Evolutionary conservation across 371 early-diverging fungal genomes (phyloP).

Genomic region (Gilbertella persicaria): DNA sequence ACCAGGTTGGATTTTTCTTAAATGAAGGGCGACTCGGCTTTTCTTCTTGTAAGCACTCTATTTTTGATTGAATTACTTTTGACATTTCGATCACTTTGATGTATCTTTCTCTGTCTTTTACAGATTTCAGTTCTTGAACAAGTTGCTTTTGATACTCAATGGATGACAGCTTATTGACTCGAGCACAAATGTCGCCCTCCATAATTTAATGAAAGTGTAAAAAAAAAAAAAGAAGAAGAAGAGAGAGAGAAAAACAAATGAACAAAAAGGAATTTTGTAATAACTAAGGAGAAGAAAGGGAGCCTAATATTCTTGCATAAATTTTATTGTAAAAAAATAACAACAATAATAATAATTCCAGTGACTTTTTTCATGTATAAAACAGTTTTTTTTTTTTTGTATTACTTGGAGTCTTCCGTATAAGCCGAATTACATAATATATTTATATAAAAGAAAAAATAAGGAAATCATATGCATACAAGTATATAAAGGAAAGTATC

Average conservation of each 20-base stretch:
- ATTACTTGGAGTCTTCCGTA: not conserved
- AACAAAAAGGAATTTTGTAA: slow-evolving; percentile 1
- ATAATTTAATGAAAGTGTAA: not conserved
- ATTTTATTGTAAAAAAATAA: too few relatives aligned
- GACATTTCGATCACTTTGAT: slow-evolving; percentile 28
- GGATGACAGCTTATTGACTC: slow-evolving; percentile 4
- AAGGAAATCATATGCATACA: too few relatives aligned
- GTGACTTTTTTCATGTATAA: too few relatives aligned
- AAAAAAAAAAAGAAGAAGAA: not conserved
- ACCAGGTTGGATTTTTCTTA: not conserved
- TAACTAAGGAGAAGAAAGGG: slow-evolving; percentile 9
- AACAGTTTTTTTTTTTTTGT: not conserved
- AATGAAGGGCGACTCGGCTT: too few relatives aligned
- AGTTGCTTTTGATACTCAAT: slow-evolving; percentile 13
- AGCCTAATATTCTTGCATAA: too few relatives aligned
- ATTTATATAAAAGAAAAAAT: too few relatives aligned
- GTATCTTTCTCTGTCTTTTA: slow-evolving; percentile 20
- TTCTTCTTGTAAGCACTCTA: slow-evolving; percentile 14
- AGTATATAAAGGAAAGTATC: not conserved
- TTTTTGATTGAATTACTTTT: slow-evolving; percentile 13
- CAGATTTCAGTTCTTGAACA: slow-evolving; percentile 11
- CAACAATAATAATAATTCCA: too few relatives aligned
- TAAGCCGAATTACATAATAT: not conserved
- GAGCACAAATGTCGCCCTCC: not conserved
- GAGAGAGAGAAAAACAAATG: slow-evolving; percentile 4